These are phyloP conservation scores for Lentithecium fluviatile DNA, from an alignment of 495 filamentous ascomycete species.

Conservation along the genomic window DNA sequence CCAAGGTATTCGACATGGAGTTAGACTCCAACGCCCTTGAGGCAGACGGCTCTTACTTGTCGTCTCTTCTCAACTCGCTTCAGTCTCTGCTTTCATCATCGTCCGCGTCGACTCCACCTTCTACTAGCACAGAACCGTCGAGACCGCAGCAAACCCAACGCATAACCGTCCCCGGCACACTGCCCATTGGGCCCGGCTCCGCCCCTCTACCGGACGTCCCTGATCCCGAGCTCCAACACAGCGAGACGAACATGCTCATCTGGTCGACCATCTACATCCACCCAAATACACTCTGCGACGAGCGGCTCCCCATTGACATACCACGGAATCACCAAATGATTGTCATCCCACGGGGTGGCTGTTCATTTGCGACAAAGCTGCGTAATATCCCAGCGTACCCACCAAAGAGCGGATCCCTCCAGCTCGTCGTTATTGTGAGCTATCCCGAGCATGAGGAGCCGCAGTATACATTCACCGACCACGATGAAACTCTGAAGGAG, in stretches of 20 bases:
- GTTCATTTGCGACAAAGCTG: conserved; percentile 80
- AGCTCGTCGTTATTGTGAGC: conserved; percentile 81
- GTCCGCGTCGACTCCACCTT: conserved; percentile 30
- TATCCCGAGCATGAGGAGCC: conserved; percentile 50
- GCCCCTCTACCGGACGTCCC: conserved; percentile 68
- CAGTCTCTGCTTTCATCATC: conserved; percentile 35
- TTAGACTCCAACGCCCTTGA: conserved; percentile 10
- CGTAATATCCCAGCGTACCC: conserved; percentile 75
- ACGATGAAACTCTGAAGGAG: conserved; percentile 3
- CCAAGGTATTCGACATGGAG: conserved; percentile 23
- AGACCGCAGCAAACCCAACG: conserved; percentile 38
- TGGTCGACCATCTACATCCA: conserved; percentile 72
- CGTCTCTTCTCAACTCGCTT: conserved; percentile 27
- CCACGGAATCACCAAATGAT: conserved; percentile 73
- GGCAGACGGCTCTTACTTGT: conserved; percentile 41
- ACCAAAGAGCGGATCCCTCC: conserved; percentile 56
- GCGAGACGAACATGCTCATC: conserved; percentile 50
- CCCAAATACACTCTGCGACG: conserved; percentile 61
- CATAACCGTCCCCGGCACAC: conserved; percentile 62
- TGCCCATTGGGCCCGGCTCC: conserved; percentile 72
- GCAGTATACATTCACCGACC: conserved; percentile 42
- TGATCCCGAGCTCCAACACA: conserved; percentile 48
- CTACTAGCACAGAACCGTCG: conserved; percentile 35
- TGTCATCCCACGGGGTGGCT: conserved; percentile 79
- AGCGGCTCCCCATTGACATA: conserved; percentile 58